Base-by-base conservation (phyloP, 768 basidiomycete species). In the Macrolepiota albuminosa region DNA sequence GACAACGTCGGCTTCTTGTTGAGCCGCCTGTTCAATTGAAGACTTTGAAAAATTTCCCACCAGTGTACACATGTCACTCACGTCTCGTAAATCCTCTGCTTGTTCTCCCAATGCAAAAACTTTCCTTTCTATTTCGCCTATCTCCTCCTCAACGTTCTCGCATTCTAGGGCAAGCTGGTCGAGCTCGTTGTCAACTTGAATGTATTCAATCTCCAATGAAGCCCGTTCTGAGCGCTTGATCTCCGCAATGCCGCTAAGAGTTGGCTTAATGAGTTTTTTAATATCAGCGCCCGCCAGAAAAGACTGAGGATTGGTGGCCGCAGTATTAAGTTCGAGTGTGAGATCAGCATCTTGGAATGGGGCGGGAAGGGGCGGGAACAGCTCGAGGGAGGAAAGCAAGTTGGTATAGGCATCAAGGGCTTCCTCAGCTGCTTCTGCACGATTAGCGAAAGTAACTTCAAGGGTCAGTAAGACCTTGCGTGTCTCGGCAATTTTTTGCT, bases 361-460 rank as follows among this genome's bases (percentile, higher is more conserved):
- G 24, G 83, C 76, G 3, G 87, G 80, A 2, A 91, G 83, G 2
- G 86, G 87, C 1, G 91, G 88, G 62, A 89, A 87, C 16, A 97
- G 74, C 34, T 87, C 93, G 39, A 96, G 81, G 14, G 84, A 80
- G 10, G 88, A 85, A 33, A 92, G 81, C 51, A 90, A 75, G 58
- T 85, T 82, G 33, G 83, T 89, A 72, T 98, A 98, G 50, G 83
- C 76, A 67, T 91, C 87, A 4, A 95, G 75, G 10, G 90, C 86
- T 67, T 89, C 86, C 73, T 98, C 95, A 37, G 95, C 86, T 24
- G 84, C 83, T 24, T 89, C 87, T 31, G 84, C 87, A 46, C 90
- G 86, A 67, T 90, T 89, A 2, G 89, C 85, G 59, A 93, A 83
- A 55, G 84, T 81, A 59, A 98, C 89, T 70, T 98, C 96, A 52